phyloP scores from a whole-genome alignment of 2,329 filamentous ascomycete species.

The Beauveria sp. region DNA sequence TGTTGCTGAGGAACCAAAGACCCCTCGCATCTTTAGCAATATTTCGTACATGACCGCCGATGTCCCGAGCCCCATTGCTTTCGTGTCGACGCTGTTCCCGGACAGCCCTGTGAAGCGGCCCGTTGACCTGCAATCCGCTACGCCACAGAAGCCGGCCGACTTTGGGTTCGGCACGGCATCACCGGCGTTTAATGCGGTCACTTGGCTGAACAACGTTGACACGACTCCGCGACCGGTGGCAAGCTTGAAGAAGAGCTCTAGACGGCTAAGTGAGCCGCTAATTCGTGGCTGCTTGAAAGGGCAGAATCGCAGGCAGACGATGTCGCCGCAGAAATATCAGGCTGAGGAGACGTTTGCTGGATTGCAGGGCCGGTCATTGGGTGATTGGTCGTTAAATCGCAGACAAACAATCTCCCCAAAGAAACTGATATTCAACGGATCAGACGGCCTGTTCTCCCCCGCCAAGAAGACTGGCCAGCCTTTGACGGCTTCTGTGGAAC shows the following conservation, averaged over 20 bases:
- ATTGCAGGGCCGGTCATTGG: slow-evolving; percentile 3
- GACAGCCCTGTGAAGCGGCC: slow-evolving; percentile 4
- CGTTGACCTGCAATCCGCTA: not conserved
- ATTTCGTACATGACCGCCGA: not conserved
- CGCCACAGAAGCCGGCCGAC: slow-evolving; percentile 13
- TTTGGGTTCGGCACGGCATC: slow-evolving; percentile 24
- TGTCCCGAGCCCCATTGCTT: slow-evolving; percentile 2
- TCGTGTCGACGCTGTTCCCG: not conserved
- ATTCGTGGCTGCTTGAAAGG: slow-evolving; percentile 19
- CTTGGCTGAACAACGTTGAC: slow-evolving; percentile 21
- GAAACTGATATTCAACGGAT: not conserved
- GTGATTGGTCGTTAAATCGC: slow-evolving; percentile 9
- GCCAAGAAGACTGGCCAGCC: not conserved
- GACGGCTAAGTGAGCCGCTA: slow-evolving; percentile 29
- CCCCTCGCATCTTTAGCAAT: slow-evolving; percentile 3
- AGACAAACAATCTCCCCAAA: slow-evolving; percentile 23
- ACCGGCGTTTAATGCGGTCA: slow-evolving; percentile 20
- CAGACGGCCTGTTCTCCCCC: not conserved
- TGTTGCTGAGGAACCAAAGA: not conserved
- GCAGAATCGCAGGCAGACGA: slow-evolving; percentile 21
- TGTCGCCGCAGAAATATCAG: slow-evolving; percentile 19
- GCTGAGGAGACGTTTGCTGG: not conserved
- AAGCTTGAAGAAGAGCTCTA: slow-evolving; percentile 18
- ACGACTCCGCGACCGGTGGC: slow-evolving; percentile 17
- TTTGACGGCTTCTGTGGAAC: not conserved